Evolutionary conservation across 495 filamentous ascomycete species (phyloP).

Genomic region (Penicillium chermesinum): DNA sequence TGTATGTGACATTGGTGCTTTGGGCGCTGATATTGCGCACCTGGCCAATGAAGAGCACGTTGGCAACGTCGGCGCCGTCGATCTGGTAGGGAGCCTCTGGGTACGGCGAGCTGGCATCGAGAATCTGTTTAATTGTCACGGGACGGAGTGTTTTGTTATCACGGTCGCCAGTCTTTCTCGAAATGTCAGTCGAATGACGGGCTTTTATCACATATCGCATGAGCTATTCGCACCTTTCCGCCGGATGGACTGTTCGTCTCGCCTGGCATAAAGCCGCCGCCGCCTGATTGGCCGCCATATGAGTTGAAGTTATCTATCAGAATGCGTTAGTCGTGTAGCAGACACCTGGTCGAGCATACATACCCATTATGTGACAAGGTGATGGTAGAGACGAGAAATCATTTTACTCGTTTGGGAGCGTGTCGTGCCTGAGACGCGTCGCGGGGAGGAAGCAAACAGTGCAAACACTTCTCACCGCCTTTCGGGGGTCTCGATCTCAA

Average conservation of each 20-base stretch:
- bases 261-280: slow-evolving; percentile 62
- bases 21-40: slow-evolving; percentile 81
- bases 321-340: slow-evolving; percentile 2
- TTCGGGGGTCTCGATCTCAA: slow-evolving; percentile 26
- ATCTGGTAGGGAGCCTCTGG: slow-evolving; percentile 72
- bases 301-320: slow-evolving; percentile 45
- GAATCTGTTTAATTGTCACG: slow-evolving; percentile 89
- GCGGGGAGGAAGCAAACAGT: slow-evolving; percentile 34
- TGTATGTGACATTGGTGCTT: slow-evolving; percentile 86
- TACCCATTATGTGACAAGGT: slow-evolving; percentile 30
- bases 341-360: not conserved
- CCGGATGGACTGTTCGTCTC: slow-evolving; percentile 46
- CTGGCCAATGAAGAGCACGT: slow-evolving; percentile 80
- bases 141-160: slow-evolving; percentile 77
- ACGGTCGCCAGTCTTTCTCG: slow-evolving; percentile 20
- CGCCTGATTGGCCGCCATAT: slow-evolving; percentile 47
- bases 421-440: slow-evolving; percentile 32
- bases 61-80: slow-evolving; percentile 60
- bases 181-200: not conserved
- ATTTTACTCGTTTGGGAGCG: slow-evolving; percentile 46
- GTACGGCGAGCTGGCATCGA: slow-evolving; percentile 70
- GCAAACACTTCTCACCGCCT: too few relatives aligned
- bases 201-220: not conserved
- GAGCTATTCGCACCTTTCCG: slow-evolving; percentile 29
- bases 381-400: slow-evolving; percentile 9